Evolutionary conservation across 352 stramenopile species (phyloP), one percentile per base, ranked within the genome.

Genomic region (Thalassiosira sp.): DNA sequence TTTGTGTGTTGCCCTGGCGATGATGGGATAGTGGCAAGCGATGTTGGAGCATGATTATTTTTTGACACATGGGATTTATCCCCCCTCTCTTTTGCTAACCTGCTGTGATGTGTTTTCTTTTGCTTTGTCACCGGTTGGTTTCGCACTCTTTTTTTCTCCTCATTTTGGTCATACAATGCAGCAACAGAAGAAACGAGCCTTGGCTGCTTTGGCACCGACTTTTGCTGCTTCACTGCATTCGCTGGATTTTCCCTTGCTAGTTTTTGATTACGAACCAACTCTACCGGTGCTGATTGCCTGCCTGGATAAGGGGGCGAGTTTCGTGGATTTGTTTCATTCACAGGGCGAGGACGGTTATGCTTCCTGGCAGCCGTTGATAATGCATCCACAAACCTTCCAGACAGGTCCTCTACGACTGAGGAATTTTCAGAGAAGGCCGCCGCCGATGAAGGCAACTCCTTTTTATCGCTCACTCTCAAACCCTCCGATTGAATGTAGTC

Each of bases 401-500:
- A 73, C 16, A 79, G 62, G 60, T 67, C 37, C 25, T 73, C 60
- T 16, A 64, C 24, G 15, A 67, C 45, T 24, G 59, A 54, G 40
- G 63, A 27, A 27, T 37, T 33, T 33, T 25, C 24, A 27, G 53
- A 54, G 22, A 35, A 31, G 13, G 48, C 57, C n/a, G 37, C 46
- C 40, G 63, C 53, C 40, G 63, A 72, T 22, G 58, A 66, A 33
- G 22, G 6, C 1, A 18, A 42, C 42, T 62, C 54, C 27, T 70
- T 78, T 15, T 66, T 79, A 11, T 40, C 42, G 25, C 35, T 59
- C 6, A 79, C 45, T 51, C 70, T 71, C 16, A 79, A 27, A 35
- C 64, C 63, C 31, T 73, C 62, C 13, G 62, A 74, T 56, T 74
- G 33, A 27, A 79, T 33, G 27, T 79, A 79, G 6, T 74, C 71